Evolutionary conservation across 148 eudicot species (phyloP), one percentile per base, ranked within the genome.

Genomic region (Cornus suecica): DNA sequence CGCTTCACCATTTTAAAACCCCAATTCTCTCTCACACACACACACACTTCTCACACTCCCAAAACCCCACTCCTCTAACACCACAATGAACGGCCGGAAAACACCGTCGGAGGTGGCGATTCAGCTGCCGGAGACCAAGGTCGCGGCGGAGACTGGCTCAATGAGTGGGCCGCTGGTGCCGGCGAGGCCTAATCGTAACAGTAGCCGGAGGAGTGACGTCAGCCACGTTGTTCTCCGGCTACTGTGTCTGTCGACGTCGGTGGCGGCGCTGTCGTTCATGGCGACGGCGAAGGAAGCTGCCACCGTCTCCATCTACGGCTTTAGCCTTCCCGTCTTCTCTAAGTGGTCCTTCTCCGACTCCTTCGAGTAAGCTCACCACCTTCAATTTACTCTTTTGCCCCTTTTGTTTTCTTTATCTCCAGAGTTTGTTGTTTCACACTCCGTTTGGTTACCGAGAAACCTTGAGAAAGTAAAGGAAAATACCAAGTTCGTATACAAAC

Each of bases 281-380:
- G 83, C 82, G 6, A 88, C 97, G 1, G 91, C 97, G 1, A 75
- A 92, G 73, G 85, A 92, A 78, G 56, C 79, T 1, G 83, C 90
- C 15, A 88, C 83, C 25, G 67, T 92, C 4, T 83, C 90, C 26
- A 56, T 94, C 15, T 92, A 83, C 61, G 98, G 98, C 24, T 90
- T 92, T 79, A 86, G 79, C 77, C 76, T 94, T 13, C 98, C 97
- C 29, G 69, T 94, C 34, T 87, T 82, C 70, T 88, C 98, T 66
- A 92, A 88, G 74, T 94, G 98, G 98, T 92, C 98, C 70, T 91
- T 76, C 78, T 74, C 97, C 16, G 88, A 86, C 48, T 92, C 98
- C 5, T 92, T 92, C 69, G 90, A 83, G 98, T 94, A 87, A 84
- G 91, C 71, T 32, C 37, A 48, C 60, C 61, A 24, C 4, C 23